Base-by-base conservation (phyloP, 805 yeast genomes). In the Blastobotrys terrestris region DNA sequence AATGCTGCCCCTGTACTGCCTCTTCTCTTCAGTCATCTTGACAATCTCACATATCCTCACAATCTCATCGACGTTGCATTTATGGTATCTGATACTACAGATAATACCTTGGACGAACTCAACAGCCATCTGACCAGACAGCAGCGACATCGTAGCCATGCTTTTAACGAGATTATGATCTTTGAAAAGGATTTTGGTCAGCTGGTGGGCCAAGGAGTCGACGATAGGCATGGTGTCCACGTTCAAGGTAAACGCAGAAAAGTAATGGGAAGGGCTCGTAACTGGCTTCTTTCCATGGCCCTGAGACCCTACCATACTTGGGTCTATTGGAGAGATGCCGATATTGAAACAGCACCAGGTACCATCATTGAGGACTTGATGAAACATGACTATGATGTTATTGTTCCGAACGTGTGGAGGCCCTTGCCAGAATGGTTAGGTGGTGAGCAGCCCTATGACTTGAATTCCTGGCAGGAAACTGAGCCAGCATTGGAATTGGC, bases 241-340 rank as follows among this genome's bases (percentile, higher is more conserved):
- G 97, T 97, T 1, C 99, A 92, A 68, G 99, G 97, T 2, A 96
- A 96, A 39, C 77, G 99, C 67, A 77, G 99, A 64, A 94, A 92
- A 67, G 76, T 89, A 60, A 92, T 92, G 99, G 98, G 96, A 1
- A 78, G 92, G 53, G 97, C 98, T 4, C 78, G 99, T 67, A 92
- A 92, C 69, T 92, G 98, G 99, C 73, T 92, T 44, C 80, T 90
- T 64, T 74, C 92, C 0, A 94, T 85, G 5, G 95, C 97, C 1
- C 68, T 92, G 46, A 85, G 85, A 67, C 98, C 99, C 0, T 85
- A 92, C 68, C 99, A 92, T 67, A 84, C 96, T 2, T 91, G 92
- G 87, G 97, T 92, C 8, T 91, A 92, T 68, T 92, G 99, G 99
- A 77, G 99, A 69, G 98, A 92, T 73, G 97, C 95, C 11, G 98